These are phyloP conservation scores for Glycine latifolia DNA, from an alignment of 306 rosid species.

Conservation along the genomic window DNA sequence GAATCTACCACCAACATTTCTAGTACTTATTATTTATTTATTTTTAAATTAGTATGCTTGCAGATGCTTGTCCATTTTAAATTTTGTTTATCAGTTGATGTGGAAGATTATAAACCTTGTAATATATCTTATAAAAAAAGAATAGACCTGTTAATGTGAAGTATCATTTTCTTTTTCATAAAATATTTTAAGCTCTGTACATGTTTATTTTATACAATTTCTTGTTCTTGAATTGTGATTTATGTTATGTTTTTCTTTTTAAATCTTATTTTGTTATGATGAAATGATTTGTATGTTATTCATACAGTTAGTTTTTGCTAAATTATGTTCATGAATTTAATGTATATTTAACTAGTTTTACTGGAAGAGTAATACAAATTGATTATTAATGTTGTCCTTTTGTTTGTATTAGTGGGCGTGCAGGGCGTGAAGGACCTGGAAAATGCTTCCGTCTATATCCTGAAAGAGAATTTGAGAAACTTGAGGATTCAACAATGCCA, in stretches of 20 bases:
- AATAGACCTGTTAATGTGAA: not conserved
- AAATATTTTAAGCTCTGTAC: not conserved
- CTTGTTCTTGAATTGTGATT: slow-evolving; percentile 20
- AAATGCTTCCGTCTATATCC: slow-evolving; percentile 91
- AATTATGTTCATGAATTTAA: slow-evolving; percentile 32
- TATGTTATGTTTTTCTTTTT: not conserved
- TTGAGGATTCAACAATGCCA: slow-evolving; percentile 89
- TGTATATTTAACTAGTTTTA: slow-evolving; percentile 36
- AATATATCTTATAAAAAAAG: not conserved
- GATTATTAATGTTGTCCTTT: slow-evolving; percentile 33
- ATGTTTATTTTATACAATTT: not conserved
- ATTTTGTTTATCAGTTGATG: not conserved
- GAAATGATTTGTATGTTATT: slow-evolving; percentile 12
- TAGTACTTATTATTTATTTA: not conserved
- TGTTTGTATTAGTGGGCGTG: slow-evolving; percentile 79
- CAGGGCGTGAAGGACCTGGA: slow-evolving; percentile 94
- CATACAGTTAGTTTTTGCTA: slow-evolving; percentile 23
- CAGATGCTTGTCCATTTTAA: not conserved
- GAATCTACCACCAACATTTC: too few species aligned
- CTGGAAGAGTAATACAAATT: slow-evolving; percentile 21
- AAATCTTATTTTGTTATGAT: slow-evolving; percentile 31
- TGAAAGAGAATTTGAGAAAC: slow-evolving; percentile 80
- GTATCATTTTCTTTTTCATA: not conserved
- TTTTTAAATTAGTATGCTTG: not conserved
- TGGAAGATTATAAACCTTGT: not conserved